Conservation (phyloP, 2,329 filamentous ascomycete genomes). For the Hypoxylon sp. region DNA sequence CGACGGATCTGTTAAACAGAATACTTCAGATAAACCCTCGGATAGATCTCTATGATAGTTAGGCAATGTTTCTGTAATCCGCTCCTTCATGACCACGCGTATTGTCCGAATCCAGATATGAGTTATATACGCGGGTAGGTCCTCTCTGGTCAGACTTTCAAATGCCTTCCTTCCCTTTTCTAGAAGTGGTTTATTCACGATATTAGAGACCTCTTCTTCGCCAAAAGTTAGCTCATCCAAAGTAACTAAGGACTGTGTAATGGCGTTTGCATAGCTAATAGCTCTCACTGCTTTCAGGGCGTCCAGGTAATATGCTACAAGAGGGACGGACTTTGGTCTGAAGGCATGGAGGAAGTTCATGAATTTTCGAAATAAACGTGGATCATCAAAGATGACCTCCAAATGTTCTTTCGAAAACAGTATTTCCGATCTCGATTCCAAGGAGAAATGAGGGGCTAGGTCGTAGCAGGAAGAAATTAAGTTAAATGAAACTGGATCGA, state of each 20-base stretch:
- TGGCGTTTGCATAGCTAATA: constrained; percentile 78
- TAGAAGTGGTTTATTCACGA: constrained; percentile 71
- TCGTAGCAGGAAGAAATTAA: constrained; percentile 61
- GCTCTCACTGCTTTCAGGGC: constrained; percentile 79
- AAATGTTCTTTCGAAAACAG: constrained; percentile 78
- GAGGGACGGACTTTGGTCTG: constrained; percentile 73
- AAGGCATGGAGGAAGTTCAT: constrained; percentile 74
- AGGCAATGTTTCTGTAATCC: constrained; percentile 77
- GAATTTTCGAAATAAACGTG: constrained; percentile 74
- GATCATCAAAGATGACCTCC: constrained; percentile 74
- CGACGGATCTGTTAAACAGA: constrained; percentile 82
- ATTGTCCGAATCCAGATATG: constrained; percentile 78
- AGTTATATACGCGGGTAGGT: constrained; percentile 80
- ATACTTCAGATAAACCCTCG: constrained; percentile 82
- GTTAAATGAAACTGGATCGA: constrained; percentile 59
- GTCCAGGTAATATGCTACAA: constrained; percentile 80
- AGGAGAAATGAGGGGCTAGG: constrained; percentile 61
- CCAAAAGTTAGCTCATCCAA: constrained; percentile 72
- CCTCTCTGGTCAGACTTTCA: constrained; percentile 74
- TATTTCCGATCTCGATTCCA: constrained; percentile 76
- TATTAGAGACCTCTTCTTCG: constrained; percentile 63
- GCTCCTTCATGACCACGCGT: constrained; percentile 76
- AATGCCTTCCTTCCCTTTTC: constrained; percentile 77
- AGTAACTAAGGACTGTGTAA: constrained; percentile 72
- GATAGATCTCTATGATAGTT: constrained; percentile 76